Conservation (phyloP, 164 flowering plant genomes). For the Magnolia kwangsiensis region DNA sequence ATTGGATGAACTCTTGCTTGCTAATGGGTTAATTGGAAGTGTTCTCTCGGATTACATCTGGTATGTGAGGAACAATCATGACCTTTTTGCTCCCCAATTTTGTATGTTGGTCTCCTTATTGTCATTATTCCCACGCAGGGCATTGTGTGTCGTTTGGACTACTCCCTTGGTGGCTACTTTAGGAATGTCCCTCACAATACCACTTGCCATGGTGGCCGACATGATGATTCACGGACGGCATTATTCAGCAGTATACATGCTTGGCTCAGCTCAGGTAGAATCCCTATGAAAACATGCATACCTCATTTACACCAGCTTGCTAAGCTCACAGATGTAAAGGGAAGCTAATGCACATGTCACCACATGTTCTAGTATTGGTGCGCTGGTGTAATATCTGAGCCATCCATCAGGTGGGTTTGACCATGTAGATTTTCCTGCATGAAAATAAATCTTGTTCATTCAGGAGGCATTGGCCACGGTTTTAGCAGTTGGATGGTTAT, state of each 20-base stretch:
- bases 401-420: not conserved
- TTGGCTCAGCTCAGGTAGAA: slow-evolving; percentile 76
- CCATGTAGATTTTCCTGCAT: too few relatives aligned
- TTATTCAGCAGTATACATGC: slow-evolving; percentile 80
- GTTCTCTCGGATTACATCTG: slow-evolving; percentile 98
- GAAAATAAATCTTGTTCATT: not conserved
- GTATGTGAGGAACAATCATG: slow-evolving; percentile 31
- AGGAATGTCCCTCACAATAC: slow-evolving; percentile 93
- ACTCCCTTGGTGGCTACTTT: slow-evolving; percentile 86
- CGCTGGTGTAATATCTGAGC: not conserved
- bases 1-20: slow-evolving; percentile 85
- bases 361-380: not conserved
- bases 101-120: slow-evolving; percentile 5
- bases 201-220: slow-evolving; percentile 91
- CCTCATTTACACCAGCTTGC: not conserved
- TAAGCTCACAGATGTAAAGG: not conserved
- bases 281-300: not conserved
- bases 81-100: not conserved
- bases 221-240: slow-evolving; percentile 89
- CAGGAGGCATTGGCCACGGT: not conserved
- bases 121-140: slow-evolving; percentile 39
- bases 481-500: not conserved
- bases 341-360: not conserved
- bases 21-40: slow-evolving; percentile 92
- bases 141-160: slow-evolving; percentile 90